Conservation (phyloP, 1,284 basidiomycete genomes). For the Sporisorium scitamineum region DNA sequence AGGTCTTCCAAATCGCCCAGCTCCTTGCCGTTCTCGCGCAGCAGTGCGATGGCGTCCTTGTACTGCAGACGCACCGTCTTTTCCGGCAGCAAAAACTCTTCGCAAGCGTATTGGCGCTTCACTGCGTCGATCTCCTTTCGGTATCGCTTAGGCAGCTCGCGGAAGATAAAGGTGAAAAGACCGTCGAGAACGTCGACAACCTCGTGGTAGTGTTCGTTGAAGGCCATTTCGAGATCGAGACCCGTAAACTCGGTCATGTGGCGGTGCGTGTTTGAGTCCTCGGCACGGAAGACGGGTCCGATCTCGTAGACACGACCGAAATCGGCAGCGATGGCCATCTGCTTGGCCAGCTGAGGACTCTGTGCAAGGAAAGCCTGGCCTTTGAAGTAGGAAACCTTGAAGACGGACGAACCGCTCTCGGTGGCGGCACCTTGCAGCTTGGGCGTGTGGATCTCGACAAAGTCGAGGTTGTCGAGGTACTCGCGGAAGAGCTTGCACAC, state of each 20-base stretch:
- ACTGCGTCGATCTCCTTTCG: constrained; percentile 83
- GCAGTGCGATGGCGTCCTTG: constrained; percentile 64
- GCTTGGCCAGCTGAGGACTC: constrained; percentile 95
- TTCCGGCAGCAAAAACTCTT: constrained; percentile 67
- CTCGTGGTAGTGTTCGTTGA: constrained; percentile 98
- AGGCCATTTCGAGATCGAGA: constrained; percentile 98
- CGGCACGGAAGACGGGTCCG: constrained; percentile 93
- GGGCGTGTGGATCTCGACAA: constrained; percentile 95
- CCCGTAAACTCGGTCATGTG: constrained; percentile 99
- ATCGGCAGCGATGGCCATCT: constrained; percentile 99
- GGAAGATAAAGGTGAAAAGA: constrained; percentile 68
- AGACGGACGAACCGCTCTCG: constrained; percentile 95
- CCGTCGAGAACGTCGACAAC: constrained; percentile 66
- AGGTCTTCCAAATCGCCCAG: constrained; percentile 65
- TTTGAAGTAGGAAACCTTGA: constrained; percentile 99
- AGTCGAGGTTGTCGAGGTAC: constrained; percentile 80
- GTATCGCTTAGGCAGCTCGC: constrained; percentile 75
- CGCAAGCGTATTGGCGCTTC: constrained; percentile 86
- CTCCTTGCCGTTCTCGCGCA: constrained; percentile 64
- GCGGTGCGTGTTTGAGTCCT: constrained; percentile 95
- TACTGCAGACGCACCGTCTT: constrained; percentile 64
- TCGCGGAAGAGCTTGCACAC: constrained; percentile 90
- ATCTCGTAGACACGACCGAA: constrained; percentile 99
- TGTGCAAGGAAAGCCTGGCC: constrained; percentile 93
- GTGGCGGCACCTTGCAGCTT: constrained; percentile 98